Evolutionary conservation across 1,139 yeast species (phyloP), one percentile per base, ranked within the genome.

Genomic region (Lodderomyces elongisporus): DNA sequence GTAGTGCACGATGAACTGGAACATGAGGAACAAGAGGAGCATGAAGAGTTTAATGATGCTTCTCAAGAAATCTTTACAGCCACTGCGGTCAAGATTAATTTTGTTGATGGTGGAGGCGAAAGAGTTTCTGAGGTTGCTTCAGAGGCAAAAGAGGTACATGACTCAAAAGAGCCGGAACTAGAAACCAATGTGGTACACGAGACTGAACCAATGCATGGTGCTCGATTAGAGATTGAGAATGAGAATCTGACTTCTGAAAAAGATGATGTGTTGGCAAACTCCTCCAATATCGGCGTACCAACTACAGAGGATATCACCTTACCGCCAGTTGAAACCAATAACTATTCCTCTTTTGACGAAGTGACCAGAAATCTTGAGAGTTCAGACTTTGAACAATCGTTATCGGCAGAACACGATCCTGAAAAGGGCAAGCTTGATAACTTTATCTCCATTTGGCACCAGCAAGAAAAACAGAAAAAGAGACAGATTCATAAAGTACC

Each of bases 381-480:
- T 17, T 40, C 55, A 24, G 52, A 62, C 3, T 66, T 51, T 40
- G 74, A 68, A 41, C 67, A 62, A 31, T 56, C 64, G 0, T 52
- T 67, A 17, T 67, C 74, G 2, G 74, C 73, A 0, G 74, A 67
- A 36, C 52, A 62, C 39, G 73, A 64, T 30, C 48, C 42, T 10
- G 66, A 59, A 15, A 54, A 49, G 25, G 8, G 58, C 15, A 47
- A 48, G 21, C 51, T 62, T 2, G 30, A 27, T 9, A 47, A 53
- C 39, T 68, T 60, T 42, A 48, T 66, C 16, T 57, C 69, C 1
- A 68, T 68, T 22, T 68, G 74, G 74, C 73, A 60, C 37, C 54
- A 62, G 2, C 74, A 68, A 45, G 60, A 56, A 36, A 44, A 45
- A 31, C 44, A 48, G 28, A 47, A 47, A 36, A 47, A 42, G 31